Conservation (phyloP, 1,284 basidiomycete genomes). For the Irpex rosettiformis region DNA sequence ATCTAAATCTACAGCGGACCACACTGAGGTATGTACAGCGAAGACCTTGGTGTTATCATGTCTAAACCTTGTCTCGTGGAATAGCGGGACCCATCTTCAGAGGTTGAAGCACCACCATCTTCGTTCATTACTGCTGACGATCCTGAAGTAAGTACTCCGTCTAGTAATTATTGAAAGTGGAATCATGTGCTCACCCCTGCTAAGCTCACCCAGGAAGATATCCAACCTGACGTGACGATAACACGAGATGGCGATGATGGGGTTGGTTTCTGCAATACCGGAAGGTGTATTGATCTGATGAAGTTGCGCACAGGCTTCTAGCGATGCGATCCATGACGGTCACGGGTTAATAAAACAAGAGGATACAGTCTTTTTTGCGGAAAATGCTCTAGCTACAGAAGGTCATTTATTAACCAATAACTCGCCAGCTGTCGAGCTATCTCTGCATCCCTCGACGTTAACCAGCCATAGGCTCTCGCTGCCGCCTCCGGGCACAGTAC, state of each 20-base stretch:
- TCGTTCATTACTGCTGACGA: constrained; percentile 16
- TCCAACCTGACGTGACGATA: not conserved
- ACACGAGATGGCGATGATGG: not conserved
- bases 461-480: not conserved
- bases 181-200: not conserved
- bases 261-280: not conserved
- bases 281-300: not conserved
- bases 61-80: not conserved
- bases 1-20: not conserved
- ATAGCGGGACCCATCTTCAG: constrained; percentile 15
- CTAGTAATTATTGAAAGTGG: not conserved
- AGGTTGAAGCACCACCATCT: constrained; percentile 23
- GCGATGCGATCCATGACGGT: not conserved
- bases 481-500: constrained; percentile 24
- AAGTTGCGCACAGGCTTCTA: not conserved
- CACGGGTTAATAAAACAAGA: not conserved
- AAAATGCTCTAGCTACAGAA: not conserved
- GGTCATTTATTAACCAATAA: not conserved
- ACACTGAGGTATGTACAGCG: constrained; percentile 5
- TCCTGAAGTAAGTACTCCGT: constrained; percentile 4
- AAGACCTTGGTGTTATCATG: not conserved
- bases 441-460: not conserved
- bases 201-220: not conserved
- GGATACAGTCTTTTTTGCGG: not conserved
- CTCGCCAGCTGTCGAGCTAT: not conserved